A percentile compares a stretch with the other conserved stretches of the same genome.
Evolutionary conservation across 108 stramenopile genomes (phyloP).

Genomic region (Parietichytrium sp.): DNA sequence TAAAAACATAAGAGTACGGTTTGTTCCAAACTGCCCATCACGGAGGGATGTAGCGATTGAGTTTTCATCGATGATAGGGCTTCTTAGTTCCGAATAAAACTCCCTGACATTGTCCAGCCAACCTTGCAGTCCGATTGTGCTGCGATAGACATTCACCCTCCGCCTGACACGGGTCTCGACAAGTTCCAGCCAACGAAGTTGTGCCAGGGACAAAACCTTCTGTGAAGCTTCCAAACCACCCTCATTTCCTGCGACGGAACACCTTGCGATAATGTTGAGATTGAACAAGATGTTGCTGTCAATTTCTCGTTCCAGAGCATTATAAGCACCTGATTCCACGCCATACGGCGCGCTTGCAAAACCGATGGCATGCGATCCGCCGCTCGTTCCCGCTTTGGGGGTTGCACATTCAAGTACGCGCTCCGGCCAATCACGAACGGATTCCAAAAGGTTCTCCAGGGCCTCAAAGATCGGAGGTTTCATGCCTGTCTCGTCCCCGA

Average conservation of each 20-base stretch:
- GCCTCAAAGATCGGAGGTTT: background rate
- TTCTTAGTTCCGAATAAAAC: background rate
- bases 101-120: slow-evolving; percentile 4
- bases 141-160: background rate
- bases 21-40: background rate
- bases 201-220: background rate
- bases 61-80: background rate
- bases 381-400: background rate
- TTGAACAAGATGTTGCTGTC: slow-evolving; percentile 3
- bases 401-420: background rate
- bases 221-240: too few relatives aligned
- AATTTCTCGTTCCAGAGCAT: background rate
- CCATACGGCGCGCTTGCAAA: too few relatives aligned
- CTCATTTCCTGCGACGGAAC: background rate
- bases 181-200: slow-evolving; percentile 1
- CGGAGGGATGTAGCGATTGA: background rate
- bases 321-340: too few relatives aligned
- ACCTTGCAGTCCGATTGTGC: background rate
- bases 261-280: slow-evolving; percentile 22
- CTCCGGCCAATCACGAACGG: background rate
- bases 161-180: background rate
- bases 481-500: background rate
- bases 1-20: too few relatives aligned
- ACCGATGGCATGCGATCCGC: background rate
- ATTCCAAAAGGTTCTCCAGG: background rate